phyloP scores from a whole-genome alignment of 176 grass and related monocot genomes.

The Hordeum marinum region DNA sequence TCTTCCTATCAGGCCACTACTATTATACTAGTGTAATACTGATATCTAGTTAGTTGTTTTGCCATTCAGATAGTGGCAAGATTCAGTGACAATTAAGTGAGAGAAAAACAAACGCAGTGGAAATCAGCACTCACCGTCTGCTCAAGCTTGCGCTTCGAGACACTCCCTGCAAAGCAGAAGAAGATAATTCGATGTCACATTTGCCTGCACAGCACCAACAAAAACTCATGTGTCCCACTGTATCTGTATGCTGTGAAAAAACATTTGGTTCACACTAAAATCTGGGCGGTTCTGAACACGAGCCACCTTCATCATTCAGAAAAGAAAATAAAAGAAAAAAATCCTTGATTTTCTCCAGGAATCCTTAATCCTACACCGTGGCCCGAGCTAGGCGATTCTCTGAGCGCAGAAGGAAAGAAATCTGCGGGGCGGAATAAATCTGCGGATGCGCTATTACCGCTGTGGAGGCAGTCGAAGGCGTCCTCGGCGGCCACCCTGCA shows the following conservation, averaged over 20 bases:
- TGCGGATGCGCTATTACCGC: slow-evolving; percentile 18
- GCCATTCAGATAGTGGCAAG: not conserved
- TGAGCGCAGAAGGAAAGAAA: not conserved
- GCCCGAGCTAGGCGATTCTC: no score
- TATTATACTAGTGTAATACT: not conserved
- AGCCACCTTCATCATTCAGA: no score
- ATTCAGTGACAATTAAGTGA: not conserved
- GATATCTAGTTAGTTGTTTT: not conserved
- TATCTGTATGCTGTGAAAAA: no score
- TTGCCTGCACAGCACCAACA: not conserved
- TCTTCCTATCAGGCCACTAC: not conserved
- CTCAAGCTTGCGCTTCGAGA: slow-evolving; percentile 56
- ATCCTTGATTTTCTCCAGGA: no score
- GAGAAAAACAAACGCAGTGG: not conserved
- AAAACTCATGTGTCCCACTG: not conserved
- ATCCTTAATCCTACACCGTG: no score
- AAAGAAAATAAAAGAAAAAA: no score
- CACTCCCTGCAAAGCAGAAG: slow-evolving; percentile 32
- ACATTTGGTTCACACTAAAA: no score
- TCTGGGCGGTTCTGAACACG: no score
- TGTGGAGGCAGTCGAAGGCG: slow-evolving; percentile 67
- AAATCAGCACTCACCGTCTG: slow-evolving; percentile 52
- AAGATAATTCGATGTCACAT: not conserved
- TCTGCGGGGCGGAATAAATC: not conserved
- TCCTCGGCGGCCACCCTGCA: slow-evolving; percentile 79